Evolutionary conservation across 441 rosid genomes (phyloP), one percentile per base, ranked within the genome.

Genomic region (Aleurites moluccanus): DNA sequence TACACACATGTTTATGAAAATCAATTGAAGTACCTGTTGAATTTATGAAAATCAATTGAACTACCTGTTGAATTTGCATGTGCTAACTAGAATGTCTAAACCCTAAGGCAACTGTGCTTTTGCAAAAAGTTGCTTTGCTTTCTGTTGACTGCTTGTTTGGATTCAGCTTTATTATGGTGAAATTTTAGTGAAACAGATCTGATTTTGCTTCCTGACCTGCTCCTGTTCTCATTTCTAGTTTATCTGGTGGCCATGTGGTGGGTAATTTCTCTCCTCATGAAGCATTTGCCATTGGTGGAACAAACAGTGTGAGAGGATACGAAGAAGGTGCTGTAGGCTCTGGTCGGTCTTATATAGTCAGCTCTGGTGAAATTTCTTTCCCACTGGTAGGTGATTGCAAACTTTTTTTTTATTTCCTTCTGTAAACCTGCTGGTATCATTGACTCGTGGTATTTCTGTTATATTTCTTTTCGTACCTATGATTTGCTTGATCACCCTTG

Each of bases 241-340:
- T 95, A 76, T 90, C 99, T 6, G 93, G 97, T 75, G 95, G 98
- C 47, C 98, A 90, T 83, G 92, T 89, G 75, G 85, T 89, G 80
- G 99, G 97, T 62, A 92, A 88, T 73, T 95, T 93, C 79, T 85
- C 94, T 74, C 98, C 98, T 73, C 95, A 93, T 80, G 97, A 93
- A 87, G 98, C 99, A 56, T 95, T 91, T 70, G 89, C 89, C 65
- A 90, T 93, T 27, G 98, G 99, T 10, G 98, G 99, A 82, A 91
- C 97, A 76, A 95, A 91, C 79, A 93, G 94, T 50, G 95, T 95
- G 59, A 91, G 98, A 85, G 99, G 99, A 72, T 95, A 95, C 67
- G 94, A 95, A 86, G 99, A 95, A 82, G 99, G 97, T 47, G 96
- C 97, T 21, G 93, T 91, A 75, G 98, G 92, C 73, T 93, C 98